phyloP scores from a whole-genome alignment of 1,284 basidiomycete genomes.

The Pseudozyma sp. region DNA sequence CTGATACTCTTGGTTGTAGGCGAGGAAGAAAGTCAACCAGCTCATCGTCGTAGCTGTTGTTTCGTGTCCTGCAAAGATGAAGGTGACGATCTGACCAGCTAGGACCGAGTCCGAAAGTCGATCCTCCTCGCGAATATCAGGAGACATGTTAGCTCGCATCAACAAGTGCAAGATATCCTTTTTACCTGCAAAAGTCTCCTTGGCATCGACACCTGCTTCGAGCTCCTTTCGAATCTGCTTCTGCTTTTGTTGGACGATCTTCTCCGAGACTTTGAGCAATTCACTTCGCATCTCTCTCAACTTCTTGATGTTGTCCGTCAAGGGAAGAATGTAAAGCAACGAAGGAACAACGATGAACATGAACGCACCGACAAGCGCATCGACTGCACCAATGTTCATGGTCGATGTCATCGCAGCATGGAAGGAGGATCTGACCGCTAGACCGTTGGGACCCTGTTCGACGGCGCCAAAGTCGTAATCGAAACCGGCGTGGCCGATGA shows the following conservation, averaged over 20 bases:
- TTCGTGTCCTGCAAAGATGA: conserved; percentile 67
- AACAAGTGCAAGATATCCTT: conserved; percentile 53
- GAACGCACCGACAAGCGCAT: conserved; percentile 45
- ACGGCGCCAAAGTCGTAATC: conserved; percentile 55
- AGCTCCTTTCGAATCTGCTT: conserved; percentile 50
- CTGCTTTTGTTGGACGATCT: conserved; percentile 40
- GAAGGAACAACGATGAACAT: conserved; percentile 53
- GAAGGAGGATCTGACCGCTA: conserved; percentile 41
- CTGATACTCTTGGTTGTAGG: conserved; percentile 52
- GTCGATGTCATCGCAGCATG: conserved; percentile 53
- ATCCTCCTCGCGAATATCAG: conserved; percentile 40
- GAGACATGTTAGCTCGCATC: conserved; percentile 54
- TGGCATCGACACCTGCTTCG: conserved; percentile 39
- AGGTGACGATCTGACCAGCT: conserved; percentile 60
- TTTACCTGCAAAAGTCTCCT: conserved; percentile 46
- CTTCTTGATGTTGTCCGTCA: conserved; percentile 48
- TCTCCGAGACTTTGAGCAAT: conserved; percentile 39
- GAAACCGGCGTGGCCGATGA: conserved; percentile 52
- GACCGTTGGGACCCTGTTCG: conserved; percentile 47
- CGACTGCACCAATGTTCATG: conserved; percentile 44
- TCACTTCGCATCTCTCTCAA: conserved; percentile 48
- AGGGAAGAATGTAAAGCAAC: conserved; percentile 43
- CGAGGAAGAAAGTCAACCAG: conserved; percentile 62
- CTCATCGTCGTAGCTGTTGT: conserved; percentile 56
- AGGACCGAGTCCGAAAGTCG: conserved; percentile 48